A percentile compares a stretch with the other conserved stretches of the same genome.
Evolutionary conservation across 768 basidiomycete genomes (phyloP).

Genomic region (Boletus reticulatus): DNA sequence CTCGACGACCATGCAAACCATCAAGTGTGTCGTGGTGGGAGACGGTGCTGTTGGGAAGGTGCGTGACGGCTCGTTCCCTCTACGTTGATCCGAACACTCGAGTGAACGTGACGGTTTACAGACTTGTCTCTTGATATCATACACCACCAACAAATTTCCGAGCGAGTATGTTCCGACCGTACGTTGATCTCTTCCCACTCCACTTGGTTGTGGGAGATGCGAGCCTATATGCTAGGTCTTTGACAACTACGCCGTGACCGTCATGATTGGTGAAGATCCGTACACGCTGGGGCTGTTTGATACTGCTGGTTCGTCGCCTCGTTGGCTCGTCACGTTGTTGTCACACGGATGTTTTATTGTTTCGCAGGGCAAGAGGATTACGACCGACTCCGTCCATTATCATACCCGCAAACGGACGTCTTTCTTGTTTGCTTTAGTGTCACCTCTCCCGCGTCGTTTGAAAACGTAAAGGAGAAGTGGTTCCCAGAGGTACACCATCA

Average conservation of each 20-base stretch:
- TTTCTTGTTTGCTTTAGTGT: conserved; percentile 99
- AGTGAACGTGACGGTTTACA: conserved; percentile 30
- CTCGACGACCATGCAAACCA: conserved; percentile 75
- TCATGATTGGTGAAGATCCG: conserved; percentile 99
- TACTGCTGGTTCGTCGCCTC: conserved; percentile 81
- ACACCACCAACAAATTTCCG: conserved; percentile 97
- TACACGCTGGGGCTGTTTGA: conserved; percentile 98
- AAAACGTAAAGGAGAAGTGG: conserved; percentile 99
- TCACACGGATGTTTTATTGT: conserved; percentile 10
- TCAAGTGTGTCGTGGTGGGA: conserved; percentile 96
- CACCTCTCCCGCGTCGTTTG: conserved; percentile 96
- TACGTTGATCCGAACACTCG: not conserved
- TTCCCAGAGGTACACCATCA: conserved; percentile 99
- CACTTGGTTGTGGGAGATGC: conserved; percentile 13
- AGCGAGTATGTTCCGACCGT: conserved; percentile 99
- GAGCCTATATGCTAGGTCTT: conserved; percentile 59
- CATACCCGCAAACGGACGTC: conserved; percentile 99
- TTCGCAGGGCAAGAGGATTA: conserved; percentile 96
- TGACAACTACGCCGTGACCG: conserved; percentile 99
- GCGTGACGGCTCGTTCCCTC: conserved; percentile 29
- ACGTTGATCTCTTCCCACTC: conserved; percentile 34
- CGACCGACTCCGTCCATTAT: conserved; percentile 96
- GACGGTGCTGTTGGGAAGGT: conserved; percentile 99
- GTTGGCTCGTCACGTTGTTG: not conserved
- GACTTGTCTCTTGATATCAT: conserved; percentile 97